Evolutionary conservation across 2,329 filamentous ascomycete species (phyloP), one percentile per base, ranked within the genome.

Genomic region (Fusarium sp.): DNA sequence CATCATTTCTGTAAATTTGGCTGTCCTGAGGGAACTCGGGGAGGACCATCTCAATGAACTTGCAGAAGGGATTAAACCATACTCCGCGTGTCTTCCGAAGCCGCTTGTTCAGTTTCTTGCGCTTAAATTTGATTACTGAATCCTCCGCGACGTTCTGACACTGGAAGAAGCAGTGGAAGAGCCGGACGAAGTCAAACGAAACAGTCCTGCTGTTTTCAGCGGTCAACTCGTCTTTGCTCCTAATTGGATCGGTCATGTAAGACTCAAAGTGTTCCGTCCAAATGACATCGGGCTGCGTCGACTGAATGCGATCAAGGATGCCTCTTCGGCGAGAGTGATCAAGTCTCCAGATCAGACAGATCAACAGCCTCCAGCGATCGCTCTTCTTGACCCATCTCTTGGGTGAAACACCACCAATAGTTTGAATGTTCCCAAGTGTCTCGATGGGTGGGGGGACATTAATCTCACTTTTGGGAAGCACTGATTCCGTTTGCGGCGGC

Each of bases 1-100:
- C 73, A 25, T 80, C 78, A 10, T 81, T 79, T 20, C 74, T 76
- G 66, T 78, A 81, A 16, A 84, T 83, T 35, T 83, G 80, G 34
- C 77, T 81, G 11, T 80, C 78, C 18, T 80, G 72, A 0, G 82
- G 83, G 43, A 83, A 84, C 0, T 67, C 23, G 5, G 79, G 66
- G 10, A 73, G 74, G 35, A 79, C 73, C 8, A 67, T 59, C 2
- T 58, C 69, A 8, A 84, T 58, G 23, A 84, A 82, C 2, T 56
- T 66, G 32, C 77, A 79, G 41, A 83, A 79, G 18, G 67, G 25
- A 5, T 64, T 58, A 61, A 78, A 80, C 6, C 68, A 76, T 20
- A 54, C 57, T 18, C 14, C 23, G 7, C 74, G 62, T 30, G 62
- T 39, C 35, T 37, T 50, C 32, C 56, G 23, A 30, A 78, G 57